A percentile compares a stretch with the other conserved stretches of the same genome.
phyloP scores from a whole-genome alignment of 208 protist species.

The Angomonas desouzai region DNA sequence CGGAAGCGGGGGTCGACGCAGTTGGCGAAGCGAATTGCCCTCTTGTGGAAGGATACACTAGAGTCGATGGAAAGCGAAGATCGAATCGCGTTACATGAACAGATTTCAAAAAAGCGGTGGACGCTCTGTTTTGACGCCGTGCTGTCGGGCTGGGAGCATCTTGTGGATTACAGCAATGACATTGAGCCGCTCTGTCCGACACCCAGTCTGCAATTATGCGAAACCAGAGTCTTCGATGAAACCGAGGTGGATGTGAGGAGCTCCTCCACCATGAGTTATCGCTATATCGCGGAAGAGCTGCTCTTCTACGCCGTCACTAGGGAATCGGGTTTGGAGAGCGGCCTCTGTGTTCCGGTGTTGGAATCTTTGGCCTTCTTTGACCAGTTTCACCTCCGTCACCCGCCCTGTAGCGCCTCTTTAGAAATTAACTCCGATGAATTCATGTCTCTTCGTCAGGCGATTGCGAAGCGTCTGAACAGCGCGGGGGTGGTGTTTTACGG shows the following conservation, averaged over 20 bases:
- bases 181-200: not conserved
- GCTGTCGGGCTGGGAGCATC: slow-evolving; percentile 47
- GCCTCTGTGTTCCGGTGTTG: slow-evolving; percentile 51
- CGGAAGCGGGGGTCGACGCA: slow-evolving; percentile 8
- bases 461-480: slow-evolving; percentile 38
- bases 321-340: slow-evolving; percentile 26
- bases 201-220: not conserved
- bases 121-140: slow-evolving; percentile 69
- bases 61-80: slow-evolving; percentile 6
- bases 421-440: slow-evolving; percentile 37
- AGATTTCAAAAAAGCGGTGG: slow-evolving; percentile 23
- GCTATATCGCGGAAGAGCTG: slow-evolving; percentile 23
- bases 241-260: not conserved
- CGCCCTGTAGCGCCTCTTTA: slow-evolving; percentile 15
- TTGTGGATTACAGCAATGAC: slow-evolving; percentile 20
- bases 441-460: slow-evolving; percentile 23
- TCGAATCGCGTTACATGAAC: slow-evolving; percentile 28
- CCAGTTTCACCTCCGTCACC: slow-evolving; percentile 37
- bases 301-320: slow-evolving; percentile 70
- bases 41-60: slow-evolving; percentile 42
- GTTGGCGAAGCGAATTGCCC: slow-evolving; percentile 41
- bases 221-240: not conserved
- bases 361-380: slow-evolving; percentile 32
- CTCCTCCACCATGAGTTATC: not conserved
- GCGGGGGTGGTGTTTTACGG: slow-evolving; percentile 79